Base-by-base conservation (phyloP, 2,329 filamentous ascomycete species). In the Penicillium olsonii region DNA sequence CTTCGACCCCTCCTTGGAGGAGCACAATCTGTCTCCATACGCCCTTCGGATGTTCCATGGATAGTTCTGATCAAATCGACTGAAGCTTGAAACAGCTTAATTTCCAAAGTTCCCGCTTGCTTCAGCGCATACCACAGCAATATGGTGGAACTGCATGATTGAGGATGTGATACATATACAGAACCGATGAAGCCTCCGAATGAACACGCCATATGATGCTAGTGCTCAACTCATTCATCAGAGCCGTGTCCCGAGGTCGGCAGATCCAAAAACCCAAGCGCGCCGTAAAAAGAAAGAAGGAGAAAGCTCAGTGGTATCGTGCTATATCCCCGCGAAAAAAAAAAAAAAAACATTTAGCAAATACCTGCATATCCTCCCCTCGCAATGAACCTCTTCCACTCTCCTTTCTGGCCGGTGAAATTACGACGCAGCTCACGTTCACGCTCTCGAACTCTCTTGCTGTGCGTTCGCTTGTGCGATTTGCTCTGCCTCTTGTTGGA, bases 401-500 rank as follows among this genome's bases (percentile, higher is more conserved):
- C 46, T 4, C 46, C 46, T 15, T 48, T 48, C 26, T 48, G 45
- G 3, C 45, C 39, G 5, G 45, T 48, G 20, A 33, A 44, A 1
- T 33, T 18, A 7, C 45, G 33, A 14, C 45, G 40, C 10, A 48
- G 19, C 12, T 48, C 34, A 12, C 45, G 45, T 8, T 48, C 45
- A 4, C 45, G 45, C 15, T 44, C 34, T 19, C 39, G 40, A 3
- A 48, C 40, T n/a, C 26, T 17, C 27, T 15, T 48, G 26, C 40
- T 48, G 33, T 44, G 45, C n/a, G 45, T 24, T 19, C 45, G 39
- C 5, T 19, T 15, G 2, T 44, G 33, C 18, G 45, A 33, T 29
- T 20, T 44, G 11, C 29, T n/a, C 4, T n/a, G 11, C 12, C n/a
- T 15, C n/a, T 31, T 31, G 12, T 31, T 14, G 29, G 12, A 12